Evolutionary conservation across 2,329 filamentous ascomycete species (phyloP).

Genomic region (Rasamsonia emersonii): DNA sequence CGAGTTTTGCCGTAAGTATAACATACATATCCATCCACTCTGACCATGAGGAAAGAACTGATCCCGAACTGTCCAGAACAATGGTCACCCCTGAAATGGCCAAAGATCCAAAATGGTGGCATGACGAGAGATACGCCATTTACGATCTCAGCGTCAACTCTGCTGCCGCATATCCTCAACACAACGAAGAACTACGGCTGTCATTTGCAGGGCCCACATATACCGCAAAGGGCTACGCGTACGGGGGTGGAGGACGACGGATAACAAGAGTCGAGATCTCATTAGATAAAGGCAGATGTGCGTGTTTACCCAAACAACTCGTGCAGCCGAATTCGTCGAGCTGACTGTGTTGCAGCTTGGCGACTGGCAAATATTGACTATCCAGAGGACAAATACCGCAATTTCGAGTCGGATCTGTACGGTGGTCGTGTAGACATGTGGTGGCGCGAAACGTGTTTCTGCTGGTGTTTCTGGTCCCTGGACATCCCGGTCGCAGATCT

Average conservation of each 20-base stretch:
- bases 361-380: constrained; percentile 67
- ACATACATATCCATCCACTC: neutral
- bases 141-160: constrained; percentile 88
- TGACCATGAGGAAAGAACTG: constrained; percentile 1
- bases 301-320: neutral
- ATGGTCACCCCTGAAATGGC: constrained; percentile 76
- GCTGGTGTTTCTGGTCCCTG: constrained; percentile 87
- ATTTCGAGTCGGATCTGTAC: constrained; percentile 55
- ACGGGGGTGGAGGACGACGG: constrained; percentile 75
- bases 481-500: constrained; percentile 58
- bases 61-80: constrained; percentile 39
- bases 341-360: constrained; percentile 47
- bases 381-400: constrained; percentile 75
- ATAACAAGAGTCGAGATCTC: constrained; percentile 78
- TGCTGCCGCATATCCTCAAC: constrained; percentile 68
- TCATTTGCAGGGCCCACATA: constrained; percentile 47
- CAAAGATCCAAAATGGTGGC: constrained; percentile 69
- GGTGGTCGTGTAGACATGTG: constrained; percentile 72
- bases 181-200: constrained; percentile 59
- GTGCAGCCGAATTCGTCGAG: neutral
- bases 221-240: constrained; percentile 71
- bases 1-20: constrained; percentile 60
- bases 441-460: constrained; percentile 74
- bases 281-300: constrained; percentile 66
- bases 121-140: constrained; percentile 82